Percentiles rank a stretch among this genome's conserved stretches.
These are phyloP conservation scores for Aspergillus hiratsukae DNA, from an alignment of 2,329 filamentous ascomycete species.

Conservation along the genomic window DNA sequence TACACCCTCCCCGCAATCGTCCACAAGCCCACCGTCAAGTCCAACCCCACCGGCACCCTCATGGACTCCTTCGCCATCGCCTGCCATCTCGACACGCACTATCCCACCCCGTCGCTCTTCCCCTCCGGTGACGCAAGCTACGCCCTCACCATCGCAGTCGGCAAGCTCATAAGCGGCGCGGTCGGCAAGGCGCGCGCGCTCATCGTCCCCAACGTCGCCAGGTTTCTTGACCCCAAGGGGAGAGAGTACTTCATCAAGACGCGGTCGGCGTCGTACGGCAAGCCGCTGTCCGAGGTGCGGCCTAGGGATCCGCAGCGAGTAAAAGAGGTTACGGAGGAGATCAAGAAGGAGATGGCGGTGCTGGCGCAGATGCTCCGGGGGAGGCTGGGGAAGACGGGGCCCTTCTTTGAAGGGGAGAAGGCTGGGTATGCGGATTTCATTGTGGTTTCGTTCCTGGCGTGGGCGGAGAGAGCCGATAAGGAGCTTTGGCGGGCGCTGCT, in stretches of 20 bases:
- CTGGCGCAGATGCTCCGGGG: conserved; percentile 27
- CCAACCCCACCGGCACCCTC: conserved; percentile 23
- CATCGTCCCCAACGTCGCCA: conserved; percentile 21
- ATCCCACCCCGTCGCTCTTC: conserved; percentile 27
- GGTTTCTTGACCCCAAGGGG: conserved; percentile 25
- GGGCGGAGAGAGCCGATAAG: conserved; percentile 20
- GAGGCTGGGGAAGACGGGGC: conserved; percentile 25
- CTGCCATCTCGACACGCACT: conserved; percentile 26
- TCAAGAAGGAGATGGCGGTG: conserved; percentile 17
- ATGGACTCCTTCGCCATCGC: conserved; percentile 34
- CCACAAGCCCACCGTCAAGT: conserved; percentile 21
- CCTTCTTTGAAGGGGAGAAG: conserved; percentile 31
- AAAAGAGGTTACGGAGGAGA: conserved; percentile 13
- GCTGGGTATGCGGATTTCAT: conserved; percentile 29
- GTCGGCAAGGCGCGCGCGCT: conserved; percentile 2
- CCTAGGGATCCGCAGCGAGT: conserved; percentile 20
- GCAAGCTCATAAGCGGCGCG: conserved; percentile 8
- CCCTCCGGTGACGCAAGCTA: conserved; percentile 32
- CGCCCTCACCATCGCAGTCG: conserved; percentile 23
- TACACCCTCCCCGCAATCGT: conserved; percentile 34
- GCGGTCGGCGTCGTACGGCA: conserved; percentile 22
- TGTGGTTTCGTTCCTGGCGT: conserved; percentile 22
- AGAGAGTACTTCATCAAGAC: conserved; percentile 28
- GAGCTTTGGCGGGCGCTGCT: conserved; percentile 21
- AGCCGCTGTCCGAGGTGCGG: conserved; percentile 25